Percentiles rank a stretch among this genome's conserved stretches.
Conservation (phyloP, 1,284 basidiomycete genomes). For the Austropuccinia psidii region DNA sequence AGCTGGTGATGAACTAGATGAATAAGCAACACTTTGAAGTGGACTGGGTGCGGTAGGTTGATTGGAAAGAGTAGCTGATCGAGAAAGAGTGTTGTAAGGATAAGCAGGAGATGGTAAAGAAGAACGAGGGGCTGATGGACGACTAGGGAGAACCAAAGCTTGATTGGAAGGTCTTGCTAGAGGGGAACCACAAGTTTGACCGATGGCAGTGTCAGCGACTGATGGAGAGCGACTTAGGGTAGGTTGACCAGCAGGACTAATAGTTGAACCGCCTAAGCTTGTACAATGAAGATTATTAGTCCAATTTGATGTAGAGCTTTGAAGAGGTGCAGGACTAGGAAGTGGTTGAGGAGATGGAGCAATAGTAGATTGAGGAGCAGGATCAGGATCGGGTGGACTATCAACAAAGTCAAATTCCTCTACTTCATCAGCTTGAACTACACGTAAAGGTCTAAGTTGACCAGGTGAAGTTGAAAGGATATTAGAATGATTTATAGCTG, state of each 20-base stretch:
- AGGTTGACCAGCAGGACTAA: constrained; percentile 1
- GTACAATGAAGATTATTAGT: no score
- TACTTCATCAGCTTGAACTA: constrained; percentile 30
- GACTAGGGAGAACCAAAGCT: constrained; percentile 12
- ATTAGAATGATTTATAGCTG: background rate
- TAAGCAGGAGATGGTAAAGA: constrained; percentile 15
- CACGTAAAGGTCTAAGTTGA: constrained; percentile 15
- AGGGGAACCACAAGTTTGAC: background rate
- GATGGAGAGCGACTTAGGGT: constrained; percentile 25
- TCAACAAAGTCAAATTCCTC: constrained; percentile 36
- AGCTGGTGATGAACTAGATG: constrained; percentile 27
- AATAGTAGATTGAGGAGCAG: background rate
- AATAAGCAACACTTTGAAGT: constrained; percentile 23
- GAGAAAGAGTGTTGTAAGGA: background rate
- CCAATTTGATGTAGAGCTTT: background rate
- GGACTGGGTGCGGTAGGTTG: constrained; percentile 33
- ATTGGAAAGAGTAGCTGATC: constrained; percentile 17
- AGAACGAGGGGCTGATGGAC: background rate
- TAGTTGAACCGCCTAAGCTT: background rate
- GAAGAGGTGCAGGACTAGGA: constrained; percentile 17
- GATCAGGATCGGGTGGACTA: constrained; percentile 32
- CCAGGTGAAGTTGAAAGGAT: constrained; percentile 21
- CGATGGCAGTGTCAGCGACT: constrained; percentile 16
- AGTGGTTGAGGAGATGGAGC: constrained; percentile 6
- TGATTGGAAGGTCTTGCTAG: background rate